Evolutionary conservation across 176 grass and related monocot genomes (phyloP).

Genomic region (Microstegium vimineum): DNA sequence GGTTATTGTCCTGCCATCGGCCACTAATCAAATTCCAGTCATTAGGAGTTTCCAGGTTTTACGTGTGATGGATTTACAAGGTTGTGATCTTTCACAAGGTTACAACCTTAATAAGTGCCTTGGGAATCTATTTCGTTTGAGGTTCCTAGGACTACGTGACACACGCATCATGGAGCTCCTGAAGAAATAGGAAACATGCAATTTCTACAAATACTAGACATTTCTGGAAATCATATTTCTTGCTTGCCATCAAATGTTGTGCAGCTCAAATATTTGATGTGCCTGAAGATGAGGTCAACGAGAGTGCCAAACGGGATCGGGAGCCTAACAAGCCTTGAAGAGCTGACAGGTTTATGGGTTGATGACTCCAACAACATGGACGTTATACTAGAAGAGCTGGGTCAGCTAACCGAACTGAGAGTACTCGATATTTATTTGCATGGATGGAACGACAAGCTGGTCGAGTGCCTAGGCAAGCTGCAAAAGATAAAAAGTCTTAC

Average conservation of each 20-base stretch:
- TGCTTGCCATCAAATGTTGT: not conserved
- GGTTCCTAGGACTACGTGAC: not conserved
- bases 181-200: not conserved
- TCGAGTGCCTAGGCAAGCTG: too few species aligned
- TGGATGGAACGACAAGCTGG: too few species aligned
- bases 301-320: too few species aligned
- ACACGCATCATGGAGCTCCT: not conserved
- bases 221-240: fast-evolving
- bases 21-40: not conserved
- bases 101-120: not conserved
- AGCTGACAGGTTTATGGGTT: too few species aligned
- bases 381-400: too few species aligned
- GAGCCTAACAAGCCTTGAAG: too few species aligned
- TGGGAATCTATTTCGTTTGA: not conserved
- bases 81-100: not conserved
- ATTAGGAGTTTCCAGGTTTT: not conserved
- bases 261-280: not conserved
- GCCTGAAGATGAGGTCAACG: not conserved
- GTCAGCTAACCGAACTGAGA: too few species aligned
- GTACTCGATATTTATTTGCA: too few species aligned
- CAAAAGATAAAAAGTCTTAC: too few species aligned
- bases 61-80: not conserved
- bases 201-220: not conserved
- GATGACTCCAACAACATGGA: too few species aligned
- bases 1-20: not conserved